Evolutionary conservation across 225 moss, liverwort and hornwort species (phyloP).

Genomic region (Antitrichia curtipendula): DNA sequence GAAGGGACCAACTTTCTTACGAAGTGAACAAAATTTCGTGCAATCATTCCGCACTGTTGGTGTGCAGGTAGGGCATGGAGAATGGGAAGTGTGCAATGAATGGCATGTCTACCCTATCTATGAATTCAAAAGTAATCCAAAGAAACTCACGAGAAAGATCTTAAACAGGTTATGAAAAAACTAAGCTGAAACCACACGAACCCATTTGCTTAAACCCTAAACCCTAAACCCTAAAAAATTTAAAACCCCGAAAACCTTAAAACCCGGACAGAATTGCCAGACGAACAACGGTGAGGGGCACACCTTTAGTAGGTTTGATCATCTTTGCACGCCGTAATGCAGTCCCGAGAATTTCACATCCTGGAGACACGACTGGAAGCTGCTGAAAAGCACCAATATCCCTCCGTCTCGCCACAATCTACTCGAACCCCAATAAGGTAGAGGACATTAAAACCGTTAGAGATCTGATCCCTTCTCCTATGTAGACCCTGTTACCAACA

Average conservation of each 20-base stretch:
- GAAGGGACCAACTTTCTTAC: neutral
- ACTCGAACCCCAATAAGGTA: neutral
- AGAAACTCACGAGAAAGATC: neutral
- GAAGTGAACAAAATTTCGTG: neutral
- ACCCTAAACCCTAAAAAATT: neutral
- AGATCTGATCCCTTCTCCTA: neutral
- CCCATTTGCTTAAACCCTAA: neutral
- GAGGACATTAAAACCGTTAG: neutral
- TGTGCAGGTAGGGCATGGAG: neutral
- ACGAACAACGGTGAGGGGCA: neutral
- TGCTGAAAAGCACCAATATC: conserved; percentile 95
- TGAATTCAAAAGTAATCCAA: neutral
- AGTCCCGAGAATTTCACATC: conserved; percentile 80
- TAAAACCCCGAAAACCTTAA: neutral
- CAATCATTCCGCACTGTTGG: neutral
- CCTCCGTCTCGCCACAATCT: conserved; percentile 33
- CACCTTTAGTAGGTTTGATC: conserved; percentile 98
- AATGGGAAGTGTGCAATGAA: neutral
- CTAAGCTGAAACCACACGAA: neutral
- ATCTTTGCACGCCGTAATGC: conserved; percentile 85
- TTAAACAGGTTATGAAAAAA: neutral
- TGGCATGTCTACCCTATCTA: neutral
- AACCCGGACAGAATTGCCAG: neutral
- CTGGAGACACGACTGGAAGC: conserved; percentile 89
- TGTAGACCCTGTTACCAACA: neutral